phyloP scores from a whole-genome alignment of 352 stramenopile genomes.

The Phytopythium sindhum region DNA sequence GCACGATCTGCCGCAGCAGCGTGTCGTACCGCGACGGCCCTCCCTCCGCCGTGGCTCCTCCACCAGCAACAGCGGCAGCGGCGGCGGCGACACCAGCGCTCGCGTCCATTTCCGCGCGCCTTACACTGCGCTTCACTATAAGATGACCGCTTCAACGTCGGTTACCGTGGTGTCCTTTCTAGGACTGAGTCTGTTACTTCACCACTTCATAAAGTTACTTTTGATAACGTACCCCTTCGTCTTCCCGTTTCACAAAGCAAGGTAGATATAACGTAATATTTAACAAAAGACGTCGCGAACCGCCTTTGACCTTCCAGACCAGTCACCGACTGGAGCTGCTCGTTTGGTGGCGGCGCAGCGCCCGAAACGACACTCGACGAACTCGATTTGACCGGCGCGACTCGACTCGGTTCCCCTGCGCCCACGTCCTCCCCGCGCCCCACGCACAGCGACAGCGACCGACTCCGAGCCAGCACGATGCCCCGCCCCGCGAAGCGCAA shows the following conservation, averaged over 20 bases:
- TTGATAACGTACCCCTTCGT: not conserved
- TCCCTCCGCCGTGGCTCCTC: not conserved
- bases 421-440: not conserved
- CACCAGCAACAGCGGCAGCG: slow-evolving; percentile 7
- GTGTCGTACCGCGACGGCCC: slow-evolving; percentile 57
- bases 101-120: slow-evolving; percentile 1
- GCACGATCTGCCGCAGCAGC: slow-evolving; percentile 78
- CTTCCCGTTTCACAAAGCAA: slow-evolving; percentile 9
- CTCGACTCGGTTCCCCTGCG: not conserved
- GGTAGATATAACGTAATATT: not conserved
- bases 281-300: not conserved
- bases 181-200: too few species aligned
- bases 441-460: slow-evolving; percentile 1
- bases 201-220: slow-evolving; percentile 11
- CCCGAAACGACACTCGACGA: slow-evolving; percentile 26
- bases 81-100: not conserved
- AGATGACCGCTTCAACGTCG: slow-evolving; percentile 8
- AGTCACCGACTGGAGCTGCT: slow-evolving; percentile 21
- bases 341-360: slow-evolving; percentile 20
- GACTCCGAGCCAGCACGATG: slow-evolving; percentile 21
- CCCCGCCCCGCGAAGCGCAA: slow-evolving; percentile 57
- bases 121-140: not conserved
- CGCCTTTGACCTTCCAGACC: slow-evolving; percentile 19
- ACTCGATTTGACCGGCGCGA: slow-evolving; percentile 8
- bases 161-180: slow-evolving; percentile 1